Evolutionary conservation across 2,329 filamentous ascomycete genomes (phyloP).

Genomic region (Ramularia collo-cygni): DNA sequence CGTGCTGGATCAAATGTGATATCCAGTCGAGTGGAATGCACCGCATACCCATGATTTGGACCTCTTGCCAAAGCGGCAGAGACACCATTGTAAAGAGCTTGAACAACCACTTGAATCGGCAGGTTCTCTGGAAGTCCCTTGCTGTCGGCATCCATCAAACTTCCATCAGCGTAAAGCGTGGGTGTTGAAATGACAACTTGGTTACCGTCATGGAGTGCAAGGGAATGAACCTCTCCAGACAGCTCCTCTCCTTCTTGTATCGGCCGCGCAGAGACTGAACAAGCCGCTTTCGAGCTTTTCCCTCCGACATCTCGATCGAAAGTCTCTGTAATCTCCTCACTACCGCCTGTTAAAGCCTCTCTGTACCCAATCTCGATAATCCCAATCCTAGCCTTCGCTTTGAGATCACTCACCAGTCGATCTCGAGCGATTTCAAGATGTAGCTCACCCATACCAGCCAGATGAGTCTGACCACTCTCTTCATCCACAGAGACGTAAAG

Average conservation of each 20-base stretch:
- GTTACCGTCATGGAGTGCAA: slow-evolving; percentile 61
- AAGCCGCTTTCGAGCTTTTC: slow-evolving; percentile 70
- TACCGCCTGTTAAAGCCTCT: slow-evolving; percentile 62
- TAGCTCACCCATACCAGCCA: slow-evolving; percentile 93
- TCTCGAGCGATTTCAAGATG: slow-evolving; percentile 91
- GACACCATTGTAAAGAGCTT: slow-evolving; percentile 67
- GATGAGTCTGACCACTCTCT: slow-evolving; percentile 85
- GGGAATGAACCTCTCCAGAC: slow-evolving; percentile 32
- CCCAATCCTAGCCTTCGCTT: slow-evolving; percentile 76
- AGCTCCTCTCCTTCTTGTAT: slow-evolving; percentile 2
- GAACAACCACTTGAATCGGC: slow-evolving; percentile 42
- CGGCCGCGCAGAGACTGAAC: slow-evolving; percentile 57
- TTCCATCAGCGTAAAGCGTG: slow-evolving; percentile 37
- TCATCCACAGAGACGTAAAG: slow-evolving; percentile 77
- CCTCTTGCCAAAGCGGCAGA: slow-evolving; percentile 79
- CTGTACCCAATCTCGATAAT: slow-evolving; percentile 94
- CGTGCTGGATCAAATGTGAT: slow-evolving; percentile 59
- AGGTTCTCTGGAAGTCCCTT: slow-evolving; percentile 51
- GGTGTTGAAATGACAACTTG: slow-evolving; percentile 52
- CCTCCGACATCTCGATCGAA: slow-evolving; percentile 78
- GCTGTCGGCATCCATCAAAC: slow-evolving; percentile 34
- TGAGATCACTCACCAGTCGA: slow-evolving; percentile 80
- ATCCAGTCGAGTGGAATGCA: slow-evolving; percentile 67
- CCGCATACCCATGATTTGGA: slow-evolving; percentile 69
- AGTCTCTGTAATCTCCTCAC: slow-evolving; percentile 51